Base-by-base conservation (phyloP, 1,284 basidiomycete species). In the Ganoderma meredithae region DNA sequence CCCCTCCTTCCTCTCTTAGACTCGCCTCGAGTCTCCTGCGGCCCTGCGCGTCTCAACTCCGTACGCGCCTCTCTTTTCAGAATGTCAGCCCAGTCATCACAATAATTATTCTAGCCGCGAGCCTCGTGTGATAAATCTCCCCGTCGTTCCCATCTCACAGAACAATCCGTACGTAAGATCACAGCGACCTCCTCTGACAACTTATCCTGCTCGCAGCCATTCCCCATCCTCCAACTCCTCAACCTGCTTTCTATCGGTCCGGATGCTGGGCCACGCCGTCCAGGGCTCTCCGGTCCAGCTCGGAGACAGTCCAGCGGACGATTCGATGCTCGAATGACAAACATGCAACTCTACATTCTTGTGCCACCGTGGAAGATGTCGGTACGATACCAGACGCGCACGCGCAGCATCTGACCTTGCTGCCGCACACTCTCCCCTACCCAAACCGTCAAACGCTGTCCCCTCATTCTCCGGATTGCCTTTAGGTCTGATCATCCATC, bases 101-200 rank as follows among this genome's bases (percentile, higher is more conserved):
- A 66, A 60, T 33, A 61, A 43, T 64, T 40, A 64, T 59, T 58
- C 49, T 55, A 52, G 59, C 70, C 70, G 70, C 67, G 65, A 71
- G 55, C 67, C 61, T 63, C 66, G 66, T 69, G 70, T 64, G 68
- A 71, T 43, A 62, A 9, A 56, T 56, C 33, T 27, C 43, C 22
- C 44, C 27, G 22, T 56, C 66, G 63, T 71, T 71, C 70, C 53
- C 68, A 67, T 61, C 44, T 27, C 25, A 27, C 33, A 63, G 25
- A 22, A 43, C 19, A 47, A 31, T 52, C 44, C 55, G 68, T 72
- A 72, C 71, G 68, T 72, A 71, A 69, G 59, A 39, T 22, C 55
- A 39, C 62, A 31, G 52, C 47, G 59, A 41, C 49, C 9, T 12
- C 7, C 40, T 41, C 60, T 47, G 5, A 43, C 17, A 47, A 47